A percentile compares a stretch with the other conserved stretches of the same genome.
Evolutionary conservation across 352 stramenopile species (phyloP).

Genomic region (Phytophthora cajani): DNA sequence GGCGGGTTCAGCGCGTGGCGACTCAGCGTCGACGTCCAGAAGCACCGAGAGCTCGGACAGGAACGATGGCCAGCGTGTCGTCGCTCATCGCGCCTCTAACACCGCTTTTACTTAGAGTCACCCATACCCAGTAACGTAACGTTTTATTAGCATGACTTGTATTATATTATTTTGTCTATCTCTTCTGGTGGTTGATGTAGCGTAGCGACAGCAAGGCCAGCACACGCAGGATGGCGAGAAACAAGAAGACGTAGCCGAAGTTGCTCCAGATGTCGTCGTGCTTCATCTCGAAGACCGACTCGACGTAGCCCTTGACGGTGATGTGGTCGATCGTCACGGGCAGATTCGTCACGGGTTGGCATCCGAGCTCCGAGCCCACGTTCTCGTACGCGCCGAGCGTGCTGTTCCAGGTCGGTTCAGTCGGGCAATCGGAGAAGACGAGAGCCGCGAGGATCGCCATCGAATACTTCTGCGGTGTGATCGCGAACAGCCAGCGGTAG

Average conservation of each 20-base stretch:
- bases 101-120: no score
- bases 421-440: conserved; percentile 34
- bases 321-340: conserved; percentile 27
- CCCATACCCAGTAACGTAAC: no score
- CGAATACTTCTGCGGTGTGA: neutral
- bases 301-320: conserved; percentile 35
- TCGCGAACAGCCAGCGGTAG: no score
- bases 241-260: conserved; percentile 33
- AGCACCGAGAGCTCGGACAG: no score
- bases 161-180: conserved; percentile 13
- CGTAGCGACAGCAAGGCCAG: conserved; percentile 39
- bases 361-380: neutral
- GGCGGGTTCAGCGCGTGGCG: no score
- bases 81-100: no score
- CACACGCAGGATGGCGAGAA: conserved; percentile 31
- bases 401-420: conserved; percentile 30
- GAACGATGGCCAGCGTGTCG: no score
- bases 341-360: conserved; percentile 24
- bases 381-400: conserved; percentile 4
- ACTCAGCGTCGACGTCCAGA: no score
- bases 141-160: no score
- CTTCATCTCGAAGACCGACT: conserved; percentile 31
- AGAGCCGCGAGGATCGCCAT: conserved; percentile 32
- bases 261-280: conserved; percentile 32
- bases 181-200: conserved; percentile 49